Conservation (phyloP, 129 eudicot genomes). For the Flaveria ramosissima region DNA sequence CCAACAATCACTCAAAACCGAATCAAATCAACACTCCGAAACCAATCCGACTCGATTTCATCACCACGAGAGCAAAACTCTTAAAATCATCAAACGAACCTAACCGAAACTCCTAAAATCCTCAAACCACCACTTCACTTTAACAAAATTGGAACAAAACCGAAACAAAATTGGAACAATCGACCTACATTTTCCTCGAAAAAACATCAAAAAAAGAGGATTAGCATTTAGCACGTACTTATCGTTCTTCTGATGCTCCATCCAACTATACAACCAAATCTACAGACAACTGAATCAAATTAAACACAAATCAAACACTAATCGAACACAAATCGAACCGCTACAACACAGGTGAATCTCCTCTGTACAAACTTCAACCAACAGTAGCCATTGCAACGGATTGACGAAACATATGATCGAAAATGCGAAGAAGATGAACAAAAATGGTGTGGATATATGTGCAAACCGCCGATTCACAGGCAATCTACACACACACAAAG, state of each 20-base stretch:
- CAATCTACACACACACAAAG: conserved; percentile 12
- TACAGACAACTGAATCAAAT: conserved; percentile 20
- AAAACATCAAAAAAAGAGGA: neutral
- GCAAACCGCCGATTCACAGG: conserved; percentile 36
- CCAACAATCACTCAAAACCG: neutral
- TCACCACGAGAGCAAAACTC: neutral
- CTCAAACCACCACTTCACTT: neutral
- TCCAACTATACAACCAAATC: conserved; percentile 14
- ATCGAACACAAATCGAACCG: neutral
- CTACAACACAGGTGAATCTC: neutral
- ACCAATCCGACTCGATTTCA: conserved; percentile 12
- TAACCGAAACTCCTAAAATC: conserved; percentile 6
- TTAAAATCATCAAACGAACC: conserved; percentile 3
- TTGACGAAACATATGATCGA: conserved; percentile 18
- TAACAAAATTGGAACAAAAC: neutral
- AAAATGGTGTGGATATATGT: conserved; percentile 29
- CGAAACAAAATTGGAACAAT: neutral
- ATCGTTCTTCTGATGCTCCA: conserved; percentile 32
- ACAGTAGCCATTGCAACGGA: conserved; percentile 36
- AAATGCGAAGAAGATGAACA: conserved; percentile 29
- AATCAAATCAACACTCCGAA: conserved; percentile 22
- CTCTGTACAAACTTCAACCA: neutral
- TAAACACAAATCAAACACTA: neutral
- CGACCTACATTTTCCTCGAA: conserved; percentile 22
- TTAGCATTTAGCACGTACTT: conserved; percentile 36